Conservation (phyloP, 495 filamentous ascomycete genomes). For the Glutinoglossum americanum region DNA sequence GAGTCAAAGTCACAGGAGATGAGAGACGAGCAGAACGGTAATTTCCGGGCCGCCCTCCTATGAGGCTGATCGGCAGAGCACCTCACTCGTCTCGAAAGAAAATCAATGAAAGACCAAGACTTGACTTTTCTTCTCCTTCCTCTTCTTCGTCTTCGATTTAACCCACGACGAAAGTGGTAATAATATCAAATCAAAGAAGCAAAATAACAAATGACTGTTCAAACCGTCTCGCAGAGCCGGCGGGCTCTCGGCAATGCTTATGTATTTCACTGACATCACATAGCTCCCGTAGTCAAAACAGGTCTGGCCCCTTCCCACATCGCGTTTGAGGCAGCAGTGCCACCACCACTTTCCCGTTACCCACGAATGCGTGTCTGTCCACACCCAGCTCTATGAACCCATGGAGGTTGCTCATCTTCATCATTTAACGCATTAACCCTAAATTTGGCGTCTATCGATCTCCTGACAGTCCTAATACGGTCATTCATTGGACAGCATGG, state of each 20-base stretch:
- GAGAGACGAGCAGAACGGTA: not conserved
- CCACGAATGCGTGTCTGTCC: not conserved
- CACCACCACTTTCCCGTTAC: not conserved
- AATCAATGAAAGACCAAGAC: not conserved
- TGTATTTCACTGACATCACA: not conserved
- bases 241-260: not conserved
- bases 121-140: not conserved
- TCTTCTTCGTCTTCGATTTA: no score
- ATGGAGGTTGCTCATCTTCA: conserved; percentile 1
- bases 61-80: not conserved
- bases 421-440: not conserved
- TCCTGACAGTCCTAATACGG: not conserved
- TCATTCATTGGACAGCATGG: not conserved
- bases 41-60: conserved; percentile 1
- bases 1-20: not conserved
- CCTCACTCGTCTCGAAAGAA: not conserved
- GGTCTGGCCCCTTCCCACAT: not conserved
- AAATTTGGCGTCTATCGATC: not conserved
- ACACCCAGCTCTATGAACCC: not conserved
- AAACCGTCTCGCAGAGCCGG: not conserved
- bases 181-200: not conserved
- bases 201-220: not conserved
- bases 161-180: no score
- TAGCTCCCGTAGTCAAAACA: no score
- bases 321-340: not conserved